Evolutionary conservation across 306 rosid genomes (phyloP).

Genomic region (Aeschynomene evenia): DNA sequence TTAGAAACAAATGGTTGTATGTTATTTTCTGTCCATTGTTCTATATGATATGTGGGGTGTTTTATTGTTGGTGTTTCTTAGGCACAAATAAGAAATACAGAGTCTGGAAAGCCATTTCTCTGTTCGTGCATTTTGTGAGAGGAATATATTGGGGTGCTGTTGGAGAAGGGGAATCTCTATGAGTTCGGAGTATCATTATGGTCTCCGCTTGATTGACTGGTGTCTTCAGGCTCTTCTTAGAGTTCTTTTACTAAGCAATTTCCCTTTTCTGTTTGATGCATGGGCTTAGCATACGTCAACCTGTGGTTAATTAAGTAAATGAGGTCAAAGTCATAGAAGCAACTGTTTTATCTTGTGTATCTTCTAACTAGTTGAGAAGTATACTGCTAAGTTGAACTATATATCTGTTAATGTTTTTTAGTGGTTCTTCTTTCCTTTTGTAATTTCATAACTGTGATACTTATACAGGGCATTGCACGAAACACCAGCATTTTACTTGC

Average conservation of each 20-base stretch:
- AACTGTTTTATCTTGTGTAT: not conserved
- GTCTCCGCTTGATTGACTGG: slow-evolving; percentile 16
- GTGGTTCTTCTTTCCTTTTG: not conserved
- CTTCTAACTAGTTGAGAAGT: not conserved
- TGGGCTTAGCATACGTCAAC: not conserved
- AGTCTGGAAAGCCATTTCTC: slow-evolving; percentile 9
- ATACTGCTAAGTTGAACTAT: not conserved
- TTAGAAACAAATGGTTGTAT: not conserved
- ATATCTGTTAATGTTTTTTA: not conserved
- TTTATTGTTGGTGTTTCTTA: slow-evolving; percentile 5
- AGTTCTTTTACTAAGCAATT: not conserved
- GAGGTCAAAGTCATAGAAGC: not conserved
- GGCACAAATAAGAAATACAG: not conserved
- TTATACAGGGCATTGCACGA: not conserved
- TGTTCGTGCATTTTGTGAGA: not conserved
- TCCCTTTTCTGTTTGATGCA: not conserved
- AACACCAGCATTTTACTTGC: not conserved
- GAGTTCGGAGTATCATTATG: not conserved
- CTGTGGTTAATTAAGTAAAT: slow-evolving; percentile 1
- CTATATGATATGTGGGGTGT: not conserved
- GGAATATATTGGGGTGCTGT: not conserved
- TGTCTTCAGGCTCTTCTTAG: not conserved
- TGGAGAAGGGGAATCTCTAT: not conserved
- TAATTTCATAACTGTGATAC: not conserved
- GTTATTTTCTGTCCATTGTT: not conserved